These are phyloP conservation scores for Pseudogymnoascus sp. DNA, from an alignment of 2,329 filamentous ascomycete species.

Conservation along the genomic window DNA sequence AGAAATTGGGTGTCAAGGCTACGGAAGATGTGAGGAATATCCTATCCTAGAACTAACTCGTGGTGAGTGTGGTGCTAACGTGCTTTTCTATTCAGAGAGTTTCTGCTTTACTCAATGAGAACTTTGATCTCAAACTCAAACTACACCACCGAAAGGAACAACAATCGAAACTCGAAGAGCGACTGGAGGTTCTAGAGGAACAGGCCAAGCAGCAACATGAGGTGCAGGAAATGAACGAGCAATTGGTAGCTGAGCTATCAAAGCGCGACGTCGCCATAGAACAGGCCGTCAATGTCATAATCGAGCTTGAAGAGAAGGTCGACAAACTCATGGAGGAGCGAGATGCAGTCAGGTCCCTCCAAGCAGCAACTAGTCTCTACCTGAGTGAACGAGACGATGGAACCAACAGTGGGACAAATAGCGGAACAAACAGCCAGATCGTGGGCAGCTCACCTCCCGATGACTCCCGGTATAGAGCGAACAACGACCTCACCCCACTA, in stretches of 20 bases:
- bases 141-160: slow-evolving; percentile 60
- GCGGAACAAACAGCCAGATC: slow-evolving; percentile 11
- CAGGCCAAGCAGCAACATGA: slow-evolving; percentile 36
- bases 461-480: not conserved
- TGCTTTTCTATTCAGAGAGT: slow-evolving; percentile 40
- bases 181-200: slow-evolving; percentile 44
- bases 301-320: slow-evolving; percentile 52
- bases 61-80: slow-evolving; percentile 10
- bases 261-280: slow-evolving; percentile 62
- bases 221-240: slow-evolving; percentile 49
- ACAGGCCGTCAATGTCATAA: slow-evolving; percentile 63
- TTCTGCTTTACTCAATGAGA: slow-evolving; percentile 64
- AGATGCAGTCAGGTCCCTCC: slow-evolving; percentile 44
- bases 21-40: slow-evolving; percentile 51
- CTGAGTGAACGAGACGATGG: slow-evolving; percentile 18
- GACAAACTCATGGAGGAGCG: slow-evolving; percentile 46
- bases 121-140: slow-evolving; percentile 69
- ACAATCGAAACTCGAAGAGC: slow-evolving; percentile 50
- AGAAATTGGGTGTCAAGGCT: slow-evolving; percentile 55
- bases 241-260: slow-evolving; percentile 52
- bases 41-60: not conserved
- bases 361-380: slow-evolving; percentile 27
- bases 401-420: slow-evolving; percentile 17
- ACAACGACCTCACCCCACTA: not conserved
- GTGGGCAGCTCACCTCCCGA: slow-evolving; percentile 22